Evolutionary conservation across 805 yeast genomes (phyloP), one percentile per base, ranked within the genome.

Genomic region (Alloascoidea hylecoeti): DNA sequence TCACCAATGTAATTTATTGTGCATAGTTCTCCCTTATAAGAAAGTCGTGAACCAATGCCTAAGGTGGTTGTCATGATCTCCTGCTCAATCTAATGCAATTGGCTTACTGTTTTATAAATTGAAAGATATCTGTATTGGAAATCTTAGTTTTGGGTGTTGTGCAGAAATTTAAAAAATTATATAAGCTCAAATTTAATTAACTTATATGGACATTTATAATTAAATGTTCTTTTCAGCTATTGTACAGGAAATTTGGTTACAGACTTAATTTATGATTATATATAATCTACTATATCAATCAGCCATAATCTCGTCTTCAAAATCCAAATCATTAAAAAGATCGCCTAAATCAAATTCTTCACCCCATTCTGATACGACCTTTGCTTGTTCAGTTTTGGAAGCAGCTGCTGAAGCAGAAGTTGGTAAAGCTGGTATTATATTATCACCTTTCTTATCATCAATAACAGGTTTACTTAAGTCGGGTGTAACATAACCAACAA

Each of bases 311-410:
- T 23, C 30, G n/a, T 23, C 30, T n/a, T 23, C 30, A n/a, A 9
- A 9, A 9, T 23, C 30, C 37, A 36, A 39, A 39, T 39, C 34
- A 12, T 28, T 5, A 49, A 88, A 77, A 45, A 88, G 66, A 3
- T 82, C 84, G 55, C 84, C 96, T 48, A 92, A 66, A 58, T 86
- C 95, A 55, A 92, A 88, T 61, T 88, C 98, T 57, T 84, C 72
- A 15, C 96, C 78, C 96, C 97, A 92, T 48, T 74, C 70, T 13
- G 68, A 60, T n/a, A 92, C 98, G 50, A 92, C 72, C 9, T 84
- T 75, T 27, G 89, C 80, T 50, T 75, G 72, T 47, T 75, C 82
- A 41, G 64, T 9, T 57, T 58, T 35, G 58, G 60, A 15, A 67
- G 68, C 15, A 59, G 66, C 27, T 65, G 62, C 5, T 64, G 44